Evolutionary conservation across 192 early-diverging fungal species (phyloP).

Genomic region (Cetraspora pellucida): DNA sequence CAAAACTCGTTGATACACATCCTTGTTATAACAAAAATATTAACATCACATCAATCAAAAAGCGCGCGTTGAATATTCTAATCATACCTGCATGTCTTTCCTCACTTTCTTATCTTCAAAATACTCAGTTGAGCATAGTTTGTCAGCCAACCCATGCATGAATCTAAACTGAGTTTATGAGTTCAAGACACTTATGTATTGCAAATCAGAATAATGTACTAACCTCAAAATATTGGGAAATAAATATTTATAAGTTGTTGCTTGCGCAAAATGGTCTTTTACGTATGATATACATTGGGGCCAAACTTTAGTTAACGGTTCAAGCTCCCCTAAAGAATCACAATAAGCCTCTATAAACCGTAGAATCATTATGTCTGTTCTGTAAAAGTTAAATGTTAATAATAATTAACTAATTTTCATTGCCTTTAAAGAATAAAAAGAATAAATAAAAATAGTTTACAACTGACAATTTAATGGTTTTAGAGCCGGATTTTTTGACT

Average conservation of each 20-base stretch:
- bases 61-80: background rate
- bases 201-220: background rate
- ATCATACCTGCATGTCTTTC: conserved; percentile 55
- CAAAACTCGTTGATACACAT: conserved; percentile 59
- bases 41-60: background rate
- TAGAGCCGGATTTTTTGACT: conserved; percentile 44
- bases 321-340: conserved; percentile 43
- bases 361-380: conserved; percentile 66
- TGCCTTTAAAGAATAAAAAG: background rate
- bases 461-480: conserved; percentile 59
- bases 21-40: conserved; percentile 23
- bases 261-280: conserved; percentile 64
- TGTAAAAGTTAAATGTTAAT: conserved; percentile 31
- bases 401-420: background rate
- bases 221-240: conserved; percentile 61
- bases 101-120: conserved; percentile 68
- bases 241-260: conserved; percentile 59
- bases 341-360: conserved; percentile 69
- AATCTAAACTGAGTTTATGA: conserved; percentile 40
- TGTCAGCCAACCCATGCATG: conserved; percentile 57
- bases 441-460: background rate
- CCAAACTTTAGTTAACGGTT: conserved; percentile 62
- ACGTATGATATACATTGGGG: conserved; percentile 57
- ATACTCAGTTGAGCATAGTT: conserved; percentile 45
- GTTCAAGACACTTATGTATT: background rate